Evolutionary conservation across 1,139 yeast genomes (phyloP).

Genomic region (Martiniozyma asiatica): DNA sequence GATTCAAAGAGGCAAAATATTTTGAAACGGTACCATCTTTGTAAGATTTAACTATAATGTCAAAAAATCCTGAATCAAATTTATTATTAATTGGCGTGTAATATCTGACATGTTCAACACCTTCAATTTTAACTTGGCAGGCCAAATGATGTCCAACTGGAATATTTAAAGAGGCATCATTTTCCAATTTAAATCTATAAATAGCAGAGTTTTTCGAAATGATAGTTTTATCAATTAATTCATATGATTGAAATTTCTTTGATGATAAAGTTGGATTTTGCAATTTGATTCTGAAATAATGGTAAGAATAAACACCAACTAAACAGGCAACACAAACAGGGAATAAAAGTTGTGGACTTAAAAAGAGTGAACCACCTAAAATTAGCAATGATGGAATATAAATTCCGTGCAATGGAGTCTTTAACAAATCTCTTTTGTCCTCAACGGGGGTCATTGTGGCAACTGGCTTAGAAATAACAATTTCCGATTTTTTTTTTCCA

Average conservation of each 20-base stretch:
- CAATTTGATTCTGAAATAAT: slow-evolving; percentile 34
- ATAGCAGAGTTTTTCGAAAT: slow-evolving; percentile 60
- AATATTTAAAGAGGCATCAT: slow-evolving; percentile 48
- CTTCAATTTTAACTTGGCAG: slow-evolving; percentile 40
- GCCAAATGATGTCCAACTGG: slow-evolving; percentile 72
- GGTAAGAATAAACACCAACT: slow-evolving; percentile 35
- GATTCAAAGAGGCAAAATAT: slow-evolving; percentile 46
- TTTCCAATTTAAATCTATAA: slow-evolving; percentile 53
- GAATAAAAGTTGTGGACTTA: no score
- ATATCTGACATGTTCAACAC: slow-evolving; percentile 51
- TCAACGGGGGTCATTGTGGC: no score
- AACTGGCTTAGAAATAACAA: no score
- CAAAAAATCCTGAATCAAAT: slow-evolving; percentile 61
- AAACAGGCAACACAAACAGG: slow-evolving; percentile 45
- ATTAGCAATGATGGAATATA: slow-evolving; percentile 55
- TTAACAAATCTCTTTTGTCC: slow-evolving; percentile 12
- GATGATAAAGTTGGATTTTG: slow-evolving; percentile 34
- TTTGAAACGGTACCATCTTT: slow-evolving; percentile 56
- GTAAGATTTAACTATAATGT: slow-evolving; percentile 63
- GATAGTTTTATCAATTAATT: slow-evolving; percentile 59
- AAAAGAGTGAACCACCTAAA: no score
- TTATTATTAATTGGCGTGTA: slow-evolving; percentile 67
- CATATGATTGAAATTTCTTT: slow-evolving; percentile 51
- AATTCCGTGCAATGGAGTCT: slow-evolving; percentile 49
- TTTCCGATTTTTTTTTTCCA: no score